Evolutionary conservation across 176 grass and related monocot species (phyloP).

Genomic region (Typha latifolia): DNA sequence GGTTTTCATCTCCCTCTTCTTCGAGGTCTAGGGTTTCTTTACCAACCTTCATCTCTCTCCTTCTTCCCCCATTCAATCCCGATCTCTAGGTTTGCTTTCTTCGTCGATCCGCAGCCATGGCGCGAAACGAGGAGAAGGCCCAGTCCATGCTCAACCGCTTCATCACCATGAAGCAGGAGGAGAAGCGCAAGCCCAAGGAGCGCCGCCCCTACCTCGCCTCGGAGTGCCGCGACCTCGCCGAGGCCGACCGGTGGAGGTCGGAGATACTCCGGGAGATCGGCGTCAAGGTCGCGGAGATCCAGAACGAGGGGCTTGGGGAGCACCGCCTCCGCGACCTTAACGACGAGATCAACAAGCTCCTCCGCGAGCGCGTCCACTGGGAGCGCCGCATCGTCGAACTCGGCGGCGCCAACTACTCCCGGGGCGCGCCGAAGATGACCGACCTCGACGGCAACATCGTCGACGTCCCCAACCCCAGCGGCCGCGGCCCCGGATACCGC

Average conservation of each 20-base stretch:
- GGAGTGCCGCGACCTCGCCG: constrained; percentile 92
- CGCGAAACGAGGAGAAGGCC: constrained; percentile 94
- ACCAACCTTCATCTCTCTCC: too few species aligned
- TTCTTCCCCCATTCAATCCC: too few species aligned
- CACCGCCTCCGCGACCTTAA: constrained; percentile 97
- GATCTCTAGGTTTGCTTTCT: not conserved
- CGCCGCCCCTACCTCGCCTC: constrained; percentile 87
- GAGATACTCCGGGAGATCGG: constrained; percentile 98
- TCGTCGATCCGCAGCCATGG: constrained; percentile 31
- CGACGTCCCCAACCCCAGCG: constrained; percentile 77
- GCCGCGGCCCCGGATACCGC: constrained; percentile 80
- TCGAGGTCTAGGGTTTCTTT: too few species aligned
- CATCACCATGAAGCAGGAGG: constrained; percentile 98
- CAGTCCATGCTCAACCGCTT: constrained; percentile 97
- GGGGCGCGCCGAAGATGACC: constrained; percentile 65
- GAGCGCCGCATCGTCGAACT: constrained; percentile 88
- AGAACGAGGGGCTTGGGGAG: constrained; percentile 94
- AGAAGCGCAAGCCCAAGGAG: constrained; percentile 93
- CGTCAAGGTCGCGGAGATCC: constrained; percentile 90
- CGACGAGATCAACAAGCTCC: constrained; percentile 99
- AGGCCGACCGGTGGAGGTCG: constrained; percentile 79
- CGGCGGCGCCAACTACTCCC: constrained; percentile 72
- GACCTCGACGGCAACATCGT: constrained; percentile 96
- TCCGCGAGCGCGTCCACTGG: constrained; percentile 93
- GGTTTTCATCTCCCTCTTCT: too few species aligned